Evolutionary conservation across 345 rosid genomes (phyloP).

Genomic region (Eucalyptus shirleyi): DNA sequence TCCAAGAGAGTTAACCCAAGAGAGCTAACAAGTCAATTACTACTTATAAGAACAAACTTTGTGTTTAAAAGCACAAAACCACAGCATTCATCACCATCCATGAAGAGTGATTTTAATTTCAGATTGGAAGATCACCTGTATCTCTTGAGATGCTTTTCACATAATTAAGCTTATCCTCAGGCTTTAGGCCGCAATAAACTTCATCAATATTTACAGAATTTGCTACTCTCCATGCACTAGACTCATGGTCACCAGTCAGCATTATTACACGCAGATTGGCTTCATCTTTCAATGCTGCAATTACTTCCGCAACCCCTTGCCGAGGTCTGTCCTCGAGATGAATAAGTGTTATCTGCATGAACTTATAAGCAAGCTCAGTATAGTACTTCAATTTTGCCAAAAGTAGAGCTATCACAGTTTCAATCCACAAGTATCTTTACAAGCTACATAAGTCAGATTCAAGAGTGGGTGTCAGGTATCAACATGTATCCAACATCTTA

Average conservation of each 20-base stretch:
- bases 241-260: slow-evolving; percentile 91
- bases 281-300: slow-evolving; percentile 45
- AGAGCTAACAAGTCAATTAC: neutral
- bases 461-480: neutral
- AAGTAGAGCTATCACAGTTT: neutral
- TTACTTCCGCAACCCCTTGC: slow-evolving; percentile 64
- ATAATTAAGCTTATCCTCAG: slow-evolving; percentile 85
- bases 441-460: neutral
- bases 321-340: slow-evolving; percentile 97
- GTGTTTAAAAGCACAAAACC: neutral
- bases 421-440: neutral
- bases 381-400: neutral
- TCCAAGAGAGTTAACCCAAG: neutral
- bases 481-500: neutral
- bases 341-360: slow-evolving; percentile 65
- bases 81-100: neutral
- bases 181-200: slow-evolving; percentile 77
- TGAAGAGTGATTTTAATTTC: neutral
- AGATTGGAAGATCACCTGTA: slow-evolving; percentile 35
- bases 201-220: slow-evolving; percentile 75
- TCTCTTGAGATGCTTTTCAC: slow-evolving; percentile 66
- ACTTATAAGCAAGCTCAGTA: neutral
- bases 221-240: slow-evolving; percentile 96
- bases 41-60: neutral
- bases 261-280: slow-evolving; percentile 71